phyloP scores from a whole-genome alignment of 108 stramenopile species.

The Cyclotella choctawhatcheeana region DNA sequence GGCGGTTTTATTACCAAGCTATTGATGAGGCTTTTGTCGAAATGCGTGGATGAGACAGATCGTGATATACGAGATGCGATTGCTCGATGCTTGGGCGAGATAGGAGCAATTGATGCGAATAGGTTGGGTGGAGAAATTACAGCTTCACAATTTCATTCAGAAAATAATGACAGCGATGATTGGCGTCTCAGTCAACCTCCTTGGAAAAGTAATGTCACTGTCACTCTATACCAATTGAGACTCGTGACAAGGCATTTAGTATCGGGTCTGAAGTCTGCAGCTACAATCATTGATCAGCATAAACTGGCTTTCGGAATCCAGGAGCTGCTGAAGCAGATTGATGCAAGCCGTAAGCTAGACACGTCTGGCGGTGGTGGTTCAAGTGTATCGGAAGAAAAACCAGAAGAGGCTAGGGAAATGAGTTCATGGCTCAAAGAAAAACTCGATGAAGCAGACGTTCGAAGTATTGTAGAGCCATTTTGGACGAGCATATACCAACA shows the following conservation, averaged over 20 bases:
- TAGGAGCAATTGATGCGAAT: slow-evolving; percentile 81
- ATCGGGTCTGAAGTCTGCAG: slow-evolving; percentile 68
- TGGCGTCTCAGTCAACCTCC: slow-evolving; percentile 80
- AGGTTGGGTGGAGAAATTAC: slow-evolving; percentile 57
- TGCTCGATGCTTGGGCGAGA: slow-evolving; percentile 81
- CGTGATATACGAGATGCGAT: slow-evolving; percentile 56
- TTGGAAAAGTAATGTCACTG: slow-evolving; percentile 69
- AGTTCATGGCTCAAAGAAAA: slow-evolving; percentile 65
- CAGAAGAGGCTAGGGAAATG: slow-evolving; percentile 54
- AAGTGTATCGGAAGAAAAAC: not conserved
- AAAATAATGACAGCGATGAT: slow-evolving; percentile 29
- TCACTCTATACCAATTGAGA: slow-evolving; percentile 65
- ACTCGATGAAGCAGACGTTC: slow-evolving; percentile 67
- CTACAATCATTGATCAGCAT: slow-evolving; percentile 74
- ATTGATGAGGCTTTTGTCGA: slow-evolving; percentile 64
- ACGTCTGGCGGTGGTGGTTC: slow-evolving; percentile 15
- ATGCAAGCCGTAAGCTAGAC: slow-evolving; percentile 22
- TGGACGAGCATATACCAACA: slow-evolving; percentile 78
- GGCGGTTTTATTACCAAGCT: slow-evolving; percentile 65
- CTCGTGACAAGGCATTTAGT: slow-evolving; percentile 81
- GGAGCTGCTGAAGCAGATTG: slow-evolving; percentile 71
- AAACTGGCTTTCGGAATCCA: slow-evolving; percentile 88
- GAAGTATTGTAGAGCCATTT: slow-evolving; percentile 81
- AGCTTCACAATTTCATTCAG: slow-evolving; percentile 36
- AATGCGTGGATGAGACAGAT: slow-evolving; percentile 76